Evolutionary conservation across 2,329 filamentous ascomycete species (phyloP).

Genomic region (Eurotiales sp.): DNA sequence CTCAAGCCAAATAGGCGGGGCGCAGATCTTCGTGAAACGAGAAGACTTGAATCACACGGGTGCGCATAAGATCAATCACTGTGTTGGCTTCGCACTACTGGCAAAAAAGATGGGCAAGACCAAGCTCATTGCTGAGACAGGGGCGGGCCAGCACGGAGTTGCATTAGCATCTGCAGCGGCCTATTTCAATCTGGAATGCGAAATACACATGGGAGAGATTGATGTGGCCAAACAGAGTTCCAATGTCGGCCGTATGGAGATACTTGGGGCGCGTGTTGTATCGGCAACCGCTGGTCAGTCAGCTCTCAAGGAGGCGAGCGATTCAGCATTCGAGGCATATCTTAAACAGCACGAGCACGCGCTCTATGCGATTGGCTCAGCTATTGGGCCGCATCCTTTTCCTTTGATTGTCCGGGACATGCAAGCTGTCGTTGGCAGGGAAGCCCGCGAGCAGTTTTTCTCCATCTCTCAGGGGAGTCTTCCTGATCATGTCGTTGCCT

Average conservation of each 20-base stretch:
- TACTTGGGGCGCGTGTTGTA: constrained; percentile 2
- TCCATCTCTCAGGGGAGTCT: constrained; percentile 15
- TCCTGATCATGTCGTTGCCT: constrained; percentile 22
- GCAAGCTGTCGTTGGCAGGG: constrained; percentile 4
- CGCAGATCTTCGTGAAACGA: constrained; percentile 61
- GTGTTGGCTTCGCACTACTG: constrained; percentile 76
- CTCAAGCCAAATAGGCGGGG: constrained; percentile 66
- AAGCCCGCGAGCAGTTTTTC: constrained; percentile 15
- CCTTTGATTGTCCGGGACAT: constrained; percentile 10
- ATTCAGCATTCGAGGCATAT: constrained; percentile 82
- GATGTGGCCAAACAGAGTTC: constrained; percentile 78
- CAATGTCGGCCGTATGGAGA: constrained; percentile 3
- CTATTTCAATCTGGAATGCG: constrained; percentile 89
- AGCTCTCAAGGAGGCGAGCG: constrained; percentile 72
- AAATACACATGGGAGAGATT: constrained; percentile 88
- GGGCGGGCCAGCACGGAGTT: constrained; percentile 86
- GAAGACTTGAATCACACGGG: constrained; percentile 90
- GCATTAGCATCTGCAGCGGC: constrained; percentile 72
- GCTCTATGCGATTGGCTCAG: constrained; percentile 87
- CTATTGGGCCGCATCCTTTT: constrained; percentile 81
- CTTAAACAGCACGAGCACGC: constrained; percentile 77
- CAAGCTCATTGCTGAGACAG: constrained; percentile 87
- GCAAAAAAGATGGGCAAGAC: constrained; percentile 65
- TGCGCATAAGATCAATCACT: constrained; percentile 94
- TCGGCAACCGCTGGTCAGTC: constrained; percentile 65